phyloP scores from a whole-genome alignment of 2,329 filamentous ascomycete species.

The Colletotrichum chrysophilum region DNA sequence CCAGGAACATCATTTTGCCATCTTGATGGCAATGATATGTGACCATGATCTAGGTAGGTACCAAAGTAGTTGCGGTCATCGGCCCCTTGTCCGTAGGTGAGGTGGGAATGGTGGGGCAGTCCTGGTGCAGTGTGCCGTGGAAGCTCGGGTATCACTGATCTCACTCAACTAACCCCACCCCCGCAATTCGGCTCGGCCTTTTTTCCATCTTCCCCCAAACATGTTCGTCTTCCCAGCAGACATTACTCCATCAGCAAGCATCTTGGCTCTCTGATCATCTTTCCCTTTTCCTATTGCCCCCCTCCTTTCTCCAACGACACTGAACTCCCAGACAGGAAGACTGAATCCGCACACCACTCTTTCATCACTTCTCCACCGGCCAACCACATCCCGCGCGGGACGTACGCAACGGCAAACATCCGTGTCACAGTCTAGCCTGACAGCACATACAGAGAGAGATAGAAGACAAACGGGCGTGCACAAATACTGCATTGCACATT shows the following conservation, averaged over 20 bases:
- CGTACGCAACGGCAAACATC: neutral
- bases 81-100: neutral
- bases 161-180: conserved; percentile 10
- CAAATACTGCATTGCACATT: neutral
- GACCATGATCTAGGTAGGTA: neutral
- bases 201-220: neutral
- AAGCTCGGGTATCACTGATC: neutral
- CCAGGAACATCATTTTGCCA: neutral
- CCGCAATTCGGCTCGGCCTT: conserved; percentile 18
- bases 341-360: neutral
- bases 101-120: neutral
- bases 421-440: neutral
- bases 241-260: neutral
- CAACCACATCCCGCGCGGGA: neutral
- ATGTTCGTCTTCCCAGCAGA: neutral
- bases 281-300: neutral
- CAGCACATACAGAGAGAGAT: neutral
- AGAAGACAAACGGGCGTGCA: neutral
- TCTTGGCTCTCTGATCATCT: neutral
- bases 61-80: neutral
- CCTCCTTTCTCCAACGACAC: neutral
- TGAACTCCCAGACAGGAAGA: neutral
- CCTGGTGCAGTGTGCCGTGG: neutral
- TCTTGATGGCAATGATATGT: neutral
- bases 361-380: neutral